Conservation (phyloP, 805 yeast genomes). For the Saccharomyces eubayanus region DNA sequence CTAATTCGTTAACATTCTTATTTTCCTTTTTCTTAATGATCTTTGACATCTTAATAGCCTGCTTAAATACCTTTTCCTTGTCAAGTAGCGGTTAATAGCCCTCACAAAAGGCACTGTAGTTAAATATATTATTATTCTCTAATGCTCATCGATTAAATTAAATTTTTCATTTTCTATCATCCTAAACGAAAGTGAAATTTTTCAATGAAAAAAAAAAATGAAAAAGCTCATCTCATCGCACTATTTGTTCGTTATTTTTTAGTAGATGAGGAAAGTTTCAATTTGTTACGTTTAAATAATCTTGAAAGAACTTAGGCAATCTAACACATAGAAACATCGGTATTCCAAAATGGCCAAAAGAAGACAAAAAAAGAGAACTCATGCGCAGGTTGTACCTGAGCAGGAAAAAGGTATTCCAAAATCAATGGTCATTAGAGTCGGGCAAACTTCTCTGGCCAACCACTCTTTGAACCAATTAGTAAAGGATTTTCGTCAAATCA, state of each 20-base stretch:
- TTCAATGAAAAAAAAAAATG: neutral
- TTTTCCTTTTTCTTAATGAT: constrained; percentile 3
- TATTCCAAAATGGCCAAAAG: constrained; percentile 40
- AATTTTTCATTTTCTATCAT: neutral
- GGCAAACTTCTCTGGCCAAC: constrained; percentile 46
- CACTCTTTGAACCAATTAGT: constrained; percentile 80
- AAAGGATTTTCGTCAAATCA: constrained; percentile 73
- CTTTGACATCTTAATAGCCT: constrained; percentile 2
- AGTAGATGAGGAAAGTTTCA: neutral
- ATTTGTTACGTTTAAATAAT: neutral
- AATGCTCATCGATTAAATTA: neutral
- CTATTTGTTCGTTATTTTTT: constrained; percentile 6
- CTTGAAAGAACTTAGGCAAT: neutral
- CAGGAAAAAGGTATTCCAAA: constrained; percentile 70
- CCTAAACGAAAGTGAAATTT: neutral
- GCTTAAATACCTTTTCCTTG: neutral
- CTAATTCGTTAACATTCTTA: constrained; percentile 21
- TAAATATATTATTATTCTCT: neutral
- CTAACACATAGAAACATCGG: neutral
- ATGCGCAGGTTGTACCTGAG: constrained; percentile 53
- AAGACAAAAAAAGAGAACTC: constrained; percentile 80
- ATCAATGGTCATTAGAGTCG: constrained; percentile 89
- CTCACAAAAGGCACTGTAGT: neutral
- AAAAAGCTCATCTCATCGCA: constrained; percentile 8
- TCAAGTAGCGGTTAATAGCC: neutral